Evolutionary conservation across 163 green algal genomes (phyloP), one percentile per base, ranked within the genome.

Genomic region (Smithsoniella earleae): DNA sequence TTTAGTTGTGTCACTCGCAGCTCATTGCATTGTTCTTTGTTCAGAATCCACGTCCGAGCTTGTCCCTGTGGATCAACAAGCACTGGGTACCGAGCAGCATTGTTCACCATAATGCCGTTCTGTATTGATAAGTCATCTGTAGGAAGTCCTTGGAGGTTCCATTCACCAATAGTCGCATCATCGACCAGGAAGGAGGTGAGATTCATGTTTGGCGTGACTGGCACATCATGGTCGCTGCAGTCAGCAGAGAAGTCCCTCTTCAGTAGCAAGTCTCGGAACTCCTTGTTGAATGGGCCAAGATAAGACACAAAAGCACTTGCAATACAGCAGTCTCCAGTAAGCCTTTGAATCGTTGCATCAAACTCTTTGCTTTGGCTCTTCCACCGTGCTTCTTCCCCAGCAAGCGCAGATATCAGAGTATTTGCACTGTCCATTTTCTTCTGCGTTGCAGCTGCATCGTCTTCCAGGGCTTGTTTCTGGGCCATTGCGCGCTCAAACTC

Each of bases 31-130:
- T 87, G 83, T 81, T 96, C 90, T 10, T 85, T 82, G 74, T 88
- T 87, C 76, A 88, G 86, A 58, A 97, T 86, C 91, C 91, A 97
- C 54, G 77, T 75, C 27, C 84, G 77, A 45, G 82, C 84, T 76
- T 89, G 81, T 72, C 83, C 83, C 76, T 81, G 91, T 2, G 92
- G 92, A 80, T 98, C 92, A 0, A 98, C 81, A 64, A 97, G 79
- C 64, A 97, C 78, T 2, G 92, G 92, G 73, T 87, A 95, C 43
- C 90, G 85, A 2, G 87, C 78, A 20, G 85, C 88, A 33, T 88
- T 83, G 10, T 90, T 95, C 27, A 96, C 88, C 80, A 97, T 88
- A 79, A 95, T 92, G 73, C 92, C 92, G 74, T 97, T 98, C 78
- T 98, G 92, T 33, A 96, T 82, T 36, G 85, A 92, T 52, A 97